Evolutionary conservation across 768 basidiomycete genomes (phyloP), one percentile per base, ranked within the genome.

Genomic region (Dictyophora rubrovolvata): DNA sequence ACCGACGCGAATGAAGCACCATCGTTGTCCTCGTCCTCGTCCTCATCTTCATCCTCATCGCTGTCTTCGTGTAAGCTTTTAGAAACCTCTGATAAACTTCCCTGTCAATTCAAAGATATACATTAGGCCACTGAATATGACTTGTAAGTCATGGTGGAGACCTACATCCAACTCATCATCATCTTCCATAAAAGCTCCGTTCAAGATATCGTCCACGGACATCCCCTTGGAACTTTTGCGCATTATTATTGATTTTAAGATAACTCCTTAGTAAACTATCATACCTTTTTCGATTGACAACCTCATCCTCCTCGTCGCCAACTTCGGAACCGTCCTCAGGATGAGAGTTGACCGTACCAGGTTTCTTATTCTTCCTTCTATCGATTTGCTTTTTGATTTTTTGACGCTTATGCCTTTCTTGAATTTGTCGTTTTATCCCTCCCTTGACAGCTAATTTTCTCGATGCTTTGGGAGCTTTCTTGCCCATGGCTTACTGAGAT

Each of bases 381-480:
- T 88, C 79, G 28, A 82, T 76, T 69, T 85, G 85, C 71, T 86
- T 87, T 65, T 82, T 80, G 62, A 82, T 74, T 66, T 89, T 80
- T 66, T 92, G 86, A 65, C 86, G 82, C 65, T 91, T 89, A 60
- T 85, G 81, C n/a, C 94, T 78, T 5, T 84, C 79, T 65, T 90
- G 79, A 54, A 98, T 96, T 18, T 84, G 82, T 63, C 89, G 87
- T 67, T 91, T 90, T 55, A 98, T 82, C 67, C 87, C 85, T 1
- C 94, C 94, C 60, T 88, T 91, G 3, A 89, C 77, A 9, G 86
- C 88, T 65, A 94, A 94, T 73, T 94, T 93, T 68, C 86, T 84
- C 11, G 87, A 87, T 0, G 89, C 82, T 71, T 94, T 94, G 42
- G 81, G 73, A 18, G 84, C 81, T 64, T 87, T 91, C 58, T 73